Conservation (phyloP, 164 flowering plant species). For the Macadamia tetraphylla region DNA sequence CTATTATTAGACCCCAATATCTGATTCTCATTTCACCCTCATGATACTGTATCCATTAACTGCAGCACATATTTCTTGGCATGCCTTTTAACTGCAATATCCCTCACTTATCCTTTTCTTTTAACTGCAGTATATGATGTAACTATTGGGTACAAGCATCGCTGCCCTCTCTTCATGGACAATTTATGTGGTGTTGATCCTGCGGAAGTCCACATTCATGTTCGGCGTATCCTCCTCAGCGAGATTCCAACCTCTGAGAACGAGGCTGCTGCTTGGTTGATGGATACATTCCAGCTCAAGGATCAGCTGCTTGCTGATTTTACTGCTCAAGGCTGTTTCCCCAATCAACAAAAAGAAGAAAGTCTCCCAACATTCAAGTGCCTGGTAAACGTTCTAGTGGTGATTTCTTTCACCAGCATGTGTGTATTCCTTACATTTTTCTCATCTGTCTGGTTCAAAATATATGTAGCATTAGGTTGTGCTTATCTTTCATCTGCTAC, state of each 20-base stretch:
- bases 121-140: slow-evolving; percentile 70
- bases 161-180: slow-evolving; percentile 73
- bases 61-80: no score
- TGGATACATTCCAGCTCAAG: slow-evolving; percentile 47
- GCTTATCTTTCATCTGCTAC: slow-evolving; percentile 56
- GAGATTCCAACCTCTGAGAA: slow-evolving; percentile 60
- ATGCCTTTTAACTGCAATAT: slow-evolving; percentile 17
- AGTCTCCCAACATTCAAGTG: slow-evolving; percentile 56
- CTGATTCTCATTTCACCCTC: neutral
- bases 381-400: slow-evolving; percentile 30
- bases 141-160: slow-evolving; percentile 77
- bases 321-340: slow-evolving; percentile 52
- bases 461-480: slow-evolving; percentile 56
- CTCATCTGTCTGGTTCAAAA: slow-evolving; percentile 60
- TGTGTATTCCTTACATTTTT: slow-evolving; percentile 45
- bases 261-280: slow-evolving; percentile 56
- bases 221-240: slow-evolving; percentile 42
- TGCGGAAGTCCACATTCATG: slow-evolving; percentile 81
- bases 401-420: slow-evolving; percentile 39
- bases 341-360: slow-evolving; percentile 47
- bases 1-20: neutral
- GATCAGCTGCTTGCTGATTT: slow-evolving; percentile 67
- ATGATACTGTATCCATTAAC: no score
- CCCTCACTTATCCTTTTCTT: slow-evolving; percentile 35
- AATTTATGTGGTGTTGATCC: slow-evolving; percentile 82